Evolutionary conservation across 805 yeast genomes (phyloP).

Genomic region (Komagataella phaffii): DNA sequence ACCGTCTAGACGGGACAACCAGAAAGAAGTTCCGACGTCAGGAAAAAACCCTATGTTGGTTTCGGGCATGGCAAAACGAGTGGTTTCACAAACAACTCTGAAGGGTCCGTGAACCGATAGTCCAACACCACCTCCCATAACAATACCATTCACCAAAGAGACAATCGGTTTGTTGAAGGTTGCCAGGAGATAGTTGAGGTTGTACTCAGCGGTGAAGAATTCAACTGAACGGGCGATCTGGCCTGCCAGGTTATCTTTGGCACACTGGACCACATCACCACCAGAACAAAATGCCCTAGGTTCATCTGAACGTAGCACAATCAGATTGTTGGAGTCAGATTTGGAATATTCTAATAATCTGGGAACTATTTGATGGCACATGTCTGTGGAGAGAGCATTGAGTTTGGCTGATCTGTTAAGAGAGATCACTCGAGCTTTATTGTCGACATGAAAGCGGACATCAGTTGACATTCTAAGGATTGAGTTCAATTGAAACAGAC

Average conservation of each 20-base stretch:
- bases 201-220: slow-evolving; percentile 73
- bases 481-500: not conserved
- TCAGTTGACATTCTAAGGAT: slow-evolving; percentile 18
- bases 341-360: slow-evolving; percentile 68
- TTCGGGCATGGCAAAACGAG: slow-evolving; percentile 95
- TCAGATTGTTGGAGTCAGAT: slow-evolving; percentile 45
- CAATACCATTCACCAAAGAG: slow-evolving; percentile 80
- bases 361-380: slow-evolving; percentile 63
- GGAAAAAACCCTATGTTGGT: slow-evolving; percentile 94
- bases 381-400: slow-evolving; percentile 68
- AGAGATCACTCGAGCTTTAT: slow-evolving; percentile 58
- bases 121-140: slow-evolving; percentile 98
- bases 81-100: slow-evolving; percentile 84
- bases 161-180: slow-evolving; percentile 82
- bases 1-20: slow-evolving; percentile 71
- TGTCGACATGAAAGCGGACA: slow-evolving; percentile 48
- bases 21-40: slow-evolving; percentile 90
- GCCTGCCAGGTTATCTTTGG: slow-evolving; percentile 37
- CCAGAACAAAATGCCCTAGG: slow-evolving; percentile 86
- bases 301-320: slow-evolving; percentile 54
- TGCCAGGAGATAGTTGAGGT: slow-evolving; percentile 64
- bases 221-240: slow-evolving; percentile 35
- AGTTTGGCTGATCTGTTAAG: slow-evolving; percentile 74
- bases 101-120: slow-evolving; percentile 82
- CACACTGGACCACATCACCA: slow-evolving; percentile 84